Percentiles rank a stretch among this genome's conserved stretches.
These are phyloP conservation scores for Gynandropsis gynandra DNA, from an alignment of 345 rosid species.

Conservation along the genomic window DNA sequence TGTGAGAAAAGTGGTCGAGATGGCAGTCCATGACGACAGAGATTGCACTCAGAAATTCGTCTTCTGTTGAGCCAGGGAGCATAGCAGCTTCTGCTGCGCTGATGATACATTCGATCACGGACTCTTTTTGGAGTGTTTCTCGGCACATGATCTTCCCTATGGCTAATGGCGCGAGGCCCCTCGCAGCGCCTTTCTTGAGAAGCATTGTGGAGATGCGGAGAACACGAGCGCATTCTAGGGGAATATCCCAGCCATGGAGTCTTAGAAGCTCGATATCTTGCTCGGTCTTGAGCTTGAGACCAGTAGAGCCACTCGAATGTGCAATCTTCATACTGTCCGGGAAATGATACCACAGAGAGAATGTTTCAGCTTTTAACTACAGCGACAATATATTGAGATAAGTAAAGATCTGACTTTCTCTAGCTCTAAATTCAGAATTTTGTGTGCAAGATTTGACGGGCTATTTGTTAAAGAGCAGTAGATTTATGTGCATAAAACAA, in stretches of 20 bases:
- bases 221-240: conserved; percentile 39
- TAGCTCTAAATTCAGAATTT: too few species aligned
- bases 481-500: too few species aligned
- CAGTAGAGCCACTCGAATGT: conserved; percentile 93
- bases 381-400: too few species aligned
- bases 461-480: too few species aligned
- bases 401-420: too few species aligned
- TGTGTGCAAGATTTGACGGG: too few species aligned
- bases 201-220: conserved; percentile 71
- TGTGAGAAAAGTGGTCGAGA: conserved; percentile 33
- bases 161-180: conserved; percentile 59
- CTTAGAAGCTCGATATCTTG: conserved; percentile 59
- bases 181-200: conserved; percentile 63
- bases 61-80: conserved; percentile 49
- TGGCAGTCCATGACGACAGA: conserved; percentile 47
- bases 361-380: conserved; percentile 1
- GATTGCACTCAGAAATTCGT: conserved; percentile 42
- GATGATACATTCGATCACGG: conserved; percentile 60
- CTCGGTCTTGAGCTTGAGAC: conserved; percentile 75
- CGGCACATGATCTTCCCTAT: conserved; percentile 81
- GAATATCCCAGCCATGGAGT: conserved; percentile 67
- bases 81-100: conserved; percentile 46
- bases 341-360: not conserved
- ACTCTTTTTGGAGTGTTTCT: conserved; percentile 45
- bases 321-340: conserved; percentile 75